Conservation (phyloP, 768 basidiomycete species). For the Lactarius akahatsu region DNA sequence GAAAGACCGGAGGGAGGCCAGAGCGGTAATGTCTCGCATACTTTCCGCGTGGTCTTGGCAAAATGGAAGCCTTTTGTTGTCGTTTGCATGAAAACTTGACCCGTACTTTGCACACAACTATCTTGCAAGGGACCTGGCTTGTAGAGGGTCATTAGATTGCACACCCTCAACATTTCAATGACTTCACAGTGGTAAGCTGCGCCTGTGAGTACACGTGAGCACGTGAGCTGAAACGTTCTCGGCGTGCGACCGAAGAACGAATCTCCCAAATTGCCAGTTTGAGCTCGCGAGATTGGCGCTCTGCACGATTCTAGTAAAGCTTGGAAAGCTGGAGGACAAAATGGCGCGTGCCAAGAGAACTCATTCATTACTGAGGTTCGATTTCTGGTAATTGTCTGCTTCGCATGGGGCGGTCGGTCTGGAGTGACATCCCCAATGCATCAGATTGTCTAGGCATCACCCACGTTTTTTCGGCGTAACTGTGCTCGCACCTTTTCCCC, state of each 20-base stretch:
- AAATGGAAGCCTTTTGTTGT: neutral
- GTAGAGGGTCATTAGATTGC: neutral
- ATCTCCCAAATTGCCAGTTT: too few species aligned
- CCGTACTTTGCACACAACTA: neutral
- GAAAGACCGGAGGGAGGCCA: constrained; percentile 36
- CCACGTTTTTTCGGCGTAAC: neutral
- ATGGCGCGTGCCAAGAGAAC: constrained; percentile 11
- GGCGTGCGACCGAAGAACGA: too few species aligned
- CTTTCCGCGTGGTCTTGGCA: constrained; percentile 29
- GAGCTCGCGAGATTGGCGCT: neutral
- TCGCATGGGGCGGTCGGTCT: neutral
- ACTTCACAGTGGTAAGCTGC: too few species aligned
- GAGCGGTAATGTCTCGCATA: constrained; percentile 39
- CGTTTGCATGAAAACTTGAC: neutral
- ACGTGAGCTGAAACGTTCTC: too few species aligned
- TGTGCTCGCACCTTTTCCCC: neutral
- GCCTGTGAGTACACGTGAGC: neutral
- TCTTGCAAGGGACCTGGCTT: neutral
- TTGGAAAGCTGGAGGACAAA: too few species aligned
- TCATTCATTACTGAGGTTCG: neutral
- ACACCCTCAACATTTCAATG: too few species aligned
- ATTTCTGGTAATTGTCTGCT: neutral
- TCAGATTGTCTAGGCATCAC: neutral
- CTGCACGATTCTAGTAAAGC: neutral
- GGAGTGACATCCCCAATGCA: neutral